Evolutionary conservation across 371 early-diverging fungal species (phyloP), one percentile per base, ranked within the genome.

Genomic region (Sporodiniella umbellata): DNA sequence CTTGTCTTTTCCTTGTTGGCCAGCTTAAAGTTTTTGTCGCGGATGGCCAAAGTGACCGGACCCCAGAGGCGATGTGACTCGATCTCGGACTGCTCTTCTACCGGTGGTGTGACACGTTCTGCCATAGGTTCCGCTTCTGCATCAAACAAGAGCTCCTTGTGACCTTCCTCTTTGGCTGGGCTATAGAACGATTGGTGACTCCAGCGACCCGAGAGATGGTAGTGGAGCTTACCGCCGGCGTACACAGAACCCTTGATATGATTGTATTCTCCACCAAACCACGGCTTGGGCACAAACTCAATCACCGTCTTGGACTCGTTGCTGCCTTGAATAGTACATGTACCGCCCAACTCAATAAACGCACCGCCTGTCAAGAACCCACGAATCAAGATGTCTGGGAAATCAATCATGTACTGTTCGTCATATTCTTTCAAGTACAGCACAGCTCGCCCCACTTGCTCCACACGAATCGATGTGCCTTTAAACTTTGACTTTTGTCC

Each of bases 31-130:
- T 89, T 78, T 64, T 82, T 82, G 30, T 51, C 56, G 30, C 72
- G 72, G 33, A 92, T 65, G 0, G 90, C 89, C 8, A 77, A 64
- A 5, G 85, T 73, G 12, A 87, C 88, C 26, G 65, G 65, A 23
- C 78, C 70, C 92, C 92, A 92, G 18, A 92, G 66, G 15, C 72
- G 70, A 50, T 84, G 85, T 12, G 89, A 84, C 57, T 92, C 91
- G 22, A 81, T 58, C 17, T 72, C 79, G 4, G 64, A 66, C 66
- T 89, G 88, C 44, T 87, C 74, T 10, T 69, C 74, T 1, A 83
- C 31, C 4, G 87, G 87, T 35, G 60, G 61, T 30, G 81, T 77
- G 15, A 64, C 54, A 24, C 80, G 78, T 24, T 74, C 69, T 11
- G 80, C 78, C 53, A 79, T 67, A 7, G 78, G 74, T 50, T 80